phyloP scores from a whole-genome alignment of 108 stramenopile species.

The Fragilaria crotonensis region DNA sequence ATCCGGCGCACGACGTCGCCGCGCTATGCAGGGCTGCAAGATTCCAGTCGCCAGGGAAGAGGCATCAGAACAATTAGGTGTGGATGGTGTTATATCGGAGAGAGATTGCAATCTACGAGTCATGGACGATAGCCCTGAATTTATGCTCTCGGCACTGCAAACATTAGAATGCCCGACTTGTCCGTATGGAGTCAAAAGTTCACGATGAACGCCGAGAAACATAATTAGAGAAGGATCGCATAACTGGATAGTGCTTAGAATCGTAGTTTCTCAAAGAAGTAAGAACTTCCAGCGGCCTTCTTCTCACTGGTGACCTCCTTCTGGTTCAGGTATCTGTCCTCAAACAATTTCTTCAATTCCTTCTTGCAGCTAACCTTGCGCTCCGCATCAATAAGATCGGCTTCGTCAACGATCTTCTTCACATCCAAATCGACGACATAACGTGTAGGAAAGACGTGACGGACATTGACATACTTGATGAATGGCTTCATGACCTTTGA shows the following conservation, averaged over 20 bases:
- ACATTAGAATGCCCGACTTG: constrained; percentile 56
- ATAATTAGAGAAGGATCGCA: no score
- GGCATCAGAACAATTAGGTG: constrained; percentile 30
- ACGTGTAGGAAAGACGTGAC: constrained; percentile 99
- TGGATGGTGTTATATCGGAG: constrained; percentile 6
- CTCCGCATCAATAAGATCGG: constrained; percentile 71
- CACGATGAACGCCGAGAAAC: no score
- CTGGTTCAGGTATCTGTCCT: constrained; percentile 90
- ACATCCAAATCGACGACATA: constrained; percentile 94
- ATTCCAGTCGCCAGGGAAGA: constrained; percentile 25
- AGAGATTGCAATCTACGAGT: constrained; percentile 43
- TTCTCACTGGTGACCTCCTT: constrained; percentile 89
- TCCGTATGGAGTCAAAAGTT: constrained; percentile 41
- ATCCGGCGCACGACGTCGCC: constrained; percentile 25
- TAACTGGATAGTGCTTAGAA: no score
- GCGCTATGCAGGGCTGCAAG: constrained; percentile 58
- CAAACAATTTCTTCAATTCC: constrained; percentile 93
- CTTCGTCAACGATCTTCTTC: constrained; percentile 93
- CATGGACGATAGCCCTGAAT: constrained; percentile 38
- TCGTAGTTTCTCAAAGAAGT: constrained; percentile 96
- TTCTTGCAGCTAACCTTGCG: constrained; percentile 84
- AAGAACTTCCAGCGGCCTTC: constrained; percentile 91
- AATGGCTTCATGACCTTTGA: constrained; percentile 96
- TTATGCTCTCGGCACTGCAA: constrained; percentile 47
- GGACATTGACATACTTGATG: constrained; percentile 97